Evolutionary conservation across 768 basidiomycete genomes (phyloP), one percentile per base, ranked within the genome.

Genomic region (Pulveroboletus sp.): DNA sequence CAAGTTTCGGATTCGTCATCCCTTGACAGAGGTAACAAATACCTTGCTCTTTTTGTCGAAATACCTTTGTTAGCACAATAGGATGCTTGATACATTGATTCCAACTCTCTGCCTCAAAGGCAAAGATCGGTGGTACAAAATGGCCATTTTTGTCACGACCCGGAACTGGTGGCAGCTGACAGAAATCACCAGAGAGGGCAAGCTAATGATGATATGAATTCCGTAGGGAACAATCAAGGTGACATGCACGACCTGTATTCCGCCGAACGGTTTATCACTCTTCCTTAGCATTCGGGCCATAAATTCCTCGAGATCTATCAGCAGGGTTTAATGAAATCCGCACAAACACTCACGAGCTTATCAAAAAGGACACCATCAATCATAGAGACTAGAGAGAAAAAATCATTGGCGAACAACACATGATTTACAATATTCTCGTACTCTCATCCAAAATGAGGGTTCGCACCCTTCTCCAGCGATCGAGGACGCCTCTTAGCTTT

Each of bases 361-460:
- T 94, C 89, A 55, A 93, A 91, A 3, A 90, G 67, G 8, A 59
- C 59, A 5, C 85, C 90, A 55, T 92, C 89, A 21, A 95, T 79
- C 92, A 95, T 93, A 1, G 92, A 93, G 44, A 94, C 90, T 93
- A 47, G 10, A 41, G 11, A 30, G 37, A 57, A 40, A 21, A 21
- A 39, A 31, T 26, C 40, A 6, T 50, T 14, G 50, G 40, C 26
- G 28, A 37, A 21, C 3, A 36, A 41, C 44, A 10, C 27, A 24
- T 8, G 15, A 11, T 27, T 11, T 15, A 13, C 32, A 39, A 45
- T 39, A 33, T 13, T 39, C 39, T 66, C 79, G 56, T 62, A 89
- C 92, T 80, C 71, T 95, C 92, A 59, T 95, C 92, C 43, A 95
- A 79, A 57, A 95, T 83, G 24, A 95, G 73, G 5, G 83, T 82